Conservation (phyloP, 2,329 filamentous ascomycete species). For the Salinomyces thailandicus region DNA sequence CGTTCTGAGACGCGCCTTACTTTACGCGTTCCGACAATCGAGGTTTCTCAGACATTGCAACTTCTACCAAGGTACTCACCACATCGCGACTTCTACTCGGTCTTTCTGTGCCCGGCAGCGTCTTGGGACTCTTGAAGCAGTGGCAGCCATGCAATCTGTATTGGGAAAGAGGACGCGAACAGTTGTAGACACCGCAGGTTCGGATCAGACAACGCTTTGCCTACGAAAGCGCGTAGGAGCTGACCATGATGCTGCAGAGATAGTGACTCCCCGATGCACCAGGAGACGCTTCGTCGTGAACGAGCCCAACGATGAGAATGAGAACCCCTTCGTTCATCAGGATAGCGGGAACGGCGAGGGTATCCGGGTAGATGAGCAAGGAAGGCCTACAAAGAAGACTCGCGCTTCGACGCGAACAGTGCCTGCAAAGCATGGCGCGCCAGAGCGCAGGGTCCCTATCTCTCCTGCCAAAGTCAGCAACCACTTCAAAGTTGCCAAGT, state of each 20-base stretch:
- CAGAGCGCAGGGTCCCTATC: constrained; percentile 31
- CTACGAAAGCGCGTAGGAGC: background rate
- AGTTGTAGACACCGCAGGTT: constrained; percentile 28
- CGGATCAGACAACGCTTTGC: constrained; percentile 11
- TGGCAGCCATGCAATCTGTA: constrained; percentile 25
- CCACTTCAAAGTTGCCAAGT: constrained; percentile 32
- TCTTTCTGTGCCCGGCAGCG: background rate
- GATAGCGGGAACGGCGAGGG: constrained; percentile 14
- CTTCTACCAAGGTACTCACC: background rate
- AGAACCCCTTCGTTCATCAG: constrained; percentile 43
- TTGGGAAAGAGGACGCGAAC: constrained; percentile 37
- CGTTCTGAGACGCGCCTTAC: background rate
- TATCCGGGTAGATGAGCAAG: constrained; percentile 29
- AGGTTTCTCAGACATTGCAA: background rate
- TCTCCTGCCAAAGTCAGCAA: constrained; percentile 40
- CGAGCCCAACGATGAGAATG: constrained; percentile 56
- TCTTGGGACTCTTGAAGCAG: constrained; percentile 2
- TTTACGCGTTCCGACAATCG: background rate
- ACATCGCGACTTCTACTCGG: background rate
- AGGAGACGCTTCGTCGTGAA: constrained; percentile 37
- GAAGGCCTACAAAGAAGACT: constrained; percentile 26
- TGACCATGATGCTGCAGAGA: constrained; percentile 1
- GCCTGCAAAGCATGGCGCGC: constrained; percentile 40
- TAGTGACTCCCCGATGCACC: constrained; percentile 25
- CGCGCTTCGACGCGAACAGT: constrained; percentile 27